Evolutionary conservation across 208 protist species (phyloP).

Genomic region (Acanthamoeba triangularis): DNA sequence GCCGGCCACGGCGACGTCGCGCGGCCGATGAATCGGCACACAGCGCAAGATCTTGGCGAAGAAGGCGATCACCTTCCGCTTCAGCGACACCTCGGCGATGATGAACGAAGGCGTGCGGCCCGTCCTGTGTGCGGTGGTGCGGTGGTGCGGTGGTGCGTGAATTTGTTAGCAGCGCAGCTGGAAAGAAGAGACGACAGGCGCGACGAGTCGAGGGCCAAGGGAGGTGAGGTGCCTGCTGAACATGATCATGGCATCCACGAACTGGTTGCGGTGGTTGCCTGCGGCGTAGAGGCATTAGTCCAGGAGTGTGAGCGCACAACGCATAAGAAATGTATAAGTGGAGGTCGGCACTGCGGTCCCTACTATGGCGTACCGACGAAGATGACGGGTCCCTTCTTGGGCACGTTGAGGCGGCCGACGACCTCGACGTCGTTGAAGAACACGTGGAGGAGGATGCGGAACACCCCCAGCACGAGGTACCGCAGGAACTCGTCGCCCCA

Average conservation of each 20-base stretch:
- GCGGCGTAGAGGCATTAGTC: neutral
- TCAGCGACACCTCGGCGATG: constrained; percentile 50
- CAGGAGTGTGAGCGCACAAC: too few species aligned
- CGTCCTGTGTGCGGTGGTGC: too few species aligned
- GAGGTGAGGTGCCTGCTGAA: neutral
- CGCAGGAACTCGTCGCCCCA: neutral
- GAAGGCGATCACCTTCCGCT: constrained; percentile 36
- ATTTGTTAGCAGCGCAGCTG: too few species aligned
- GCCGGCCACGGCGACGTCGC: neutral
- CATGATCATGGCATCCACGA: constrained; percentile 68
- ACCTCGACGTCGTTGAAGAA: constrained; percentile 75
- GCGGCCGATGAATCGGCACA: neutral
- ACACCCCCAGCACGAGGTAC: constrained; percentile 11
- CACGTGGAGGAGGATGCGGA: constrained; percentile 23
- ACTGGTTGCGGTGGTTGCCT: constrained; percentile 76
- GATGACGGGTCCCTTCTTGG: constrained; percentile 47
- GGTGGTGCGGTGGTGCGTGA: too few species aligned
- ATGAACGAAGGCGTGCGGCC: constrained; percentile 3
- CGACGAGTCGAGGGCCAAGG: neutral
- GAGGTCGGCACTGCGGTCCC: too few species aligned
- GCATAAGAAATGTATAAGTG: too few species aligned
- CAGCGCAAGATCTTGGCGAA: constrained; percentile 29
- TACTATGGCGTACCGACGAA: constrained; percentile 58
- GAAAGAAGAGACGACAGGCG: too few species aligned
- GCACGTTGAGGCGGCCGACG: constrained; percentile 30